Evolutionary conservation across 345 rosid species (phyloP).

Genomic region (Melaleuca alternifolia): DNA sequence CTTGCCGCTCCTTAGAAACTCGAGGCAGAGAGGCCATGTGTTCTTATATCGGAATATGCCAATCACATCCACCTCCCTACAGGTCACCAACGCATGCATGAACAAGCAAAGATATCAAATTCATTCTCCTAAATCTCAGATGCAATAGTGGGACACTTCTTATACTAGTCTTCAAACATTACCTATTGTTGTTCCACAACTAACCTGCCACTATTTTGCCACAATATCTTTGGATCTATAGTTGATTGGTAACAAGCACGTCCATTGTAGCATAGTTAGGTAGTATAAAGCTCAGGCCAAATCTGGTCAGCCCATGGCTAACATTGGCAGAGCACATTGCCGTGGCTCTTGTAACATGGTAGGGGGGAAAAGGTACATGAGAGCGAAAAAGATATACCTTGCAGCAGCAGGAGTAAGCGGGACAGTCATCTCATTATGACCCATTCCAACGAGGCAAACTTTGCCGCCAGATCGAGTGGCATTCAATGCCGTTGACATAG

Average conservation of each 20-base stretch:
- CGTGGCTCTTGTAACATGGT: not conserved
- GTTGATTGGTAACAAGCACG: not conserved
- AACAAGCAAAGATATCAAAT: not conserved
- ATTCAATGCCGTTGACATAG: conserved; percentile 72
- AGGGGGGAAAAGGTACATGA: not conserved
- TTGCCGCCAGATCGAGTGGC: conserved; percentile 79
- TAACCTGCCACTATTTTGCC: not conserved
- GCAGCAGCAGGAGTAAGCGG: conserved; percentile 89
- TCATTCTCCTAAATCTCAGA: not conserved
- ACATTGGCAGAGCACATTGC: not conserved
- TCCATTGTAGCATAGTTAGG: not conserved
- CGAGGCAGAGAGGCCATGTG: conserved; percentile 89
- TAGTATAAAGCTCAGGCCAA: not conserved
- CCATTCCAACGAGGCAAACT: conserved; percentile 92
- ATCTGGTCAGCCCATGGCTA: not conserved
- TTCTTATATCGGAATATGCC: conserved; percentile 76
- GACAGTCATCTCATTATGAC: conserved; percentile 64
- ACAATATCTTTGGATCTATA: not conserved
- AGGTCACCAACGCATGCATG: not conserved
- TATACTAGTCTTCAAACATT: not conserved
- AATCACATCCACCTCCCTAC: conserved; percentile 84
- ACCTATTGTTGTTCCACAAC: not conserved
- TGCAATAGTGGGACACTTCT: not conserved
- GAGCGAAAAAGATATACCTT: conserved; percentile 28
- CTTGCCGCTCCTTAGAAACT: conserved; percentile 67